These are phyloP conservation scores for Medicago lupulina DNA, from an alignment of 306 rosid genomes.

Conservation along the genomic window DNA sequence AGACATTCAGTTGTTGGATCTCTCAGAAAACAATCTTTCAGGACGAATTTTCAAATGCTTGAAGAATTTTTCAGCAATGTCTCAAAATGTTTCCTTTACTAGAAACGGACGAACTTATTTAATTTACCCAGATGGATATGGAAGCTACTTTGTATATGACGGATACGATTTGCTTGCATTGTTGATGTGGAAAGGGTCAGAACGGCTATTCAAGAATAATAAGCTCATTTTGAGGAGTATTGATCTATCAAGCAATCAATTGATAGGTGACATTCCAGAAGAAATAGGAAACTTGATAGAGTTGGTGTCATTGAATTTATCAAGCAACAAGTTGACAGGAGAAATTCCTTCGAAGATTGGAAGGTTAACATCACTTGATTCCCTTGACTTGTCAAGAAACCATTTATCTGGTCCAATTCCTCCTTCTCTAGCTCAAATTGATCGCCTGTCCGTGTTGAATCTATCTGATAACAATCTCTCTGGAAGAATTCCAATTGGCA, in stretches of 20 bases:
- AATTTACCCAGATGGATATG: no score
- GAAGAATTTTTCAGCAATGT: no score
- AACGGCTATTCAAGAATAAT: not conserved
- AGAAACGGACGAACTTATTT: no score
- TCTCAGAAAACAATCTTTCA: no score
- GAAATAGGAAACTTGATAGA: conserved; percentile 1
- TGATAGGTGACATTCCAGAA: not conserved
- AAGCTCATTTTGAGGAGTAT: not conserved
- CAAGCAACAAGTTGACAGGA: conserved; percentile 2
- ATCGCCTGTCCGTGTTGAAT: not conserved
- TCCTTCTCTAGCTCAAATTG: not conserved
- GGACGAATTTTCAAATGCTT: no score
- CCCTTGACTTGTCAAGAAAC: conserved; percentile 35
- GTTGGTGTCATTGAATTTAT: conserved; percentile 25
- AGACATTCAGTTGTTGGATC: no score
- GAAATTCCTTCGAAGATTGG: conserved; percentile 11
- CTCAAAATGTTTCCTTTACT: no score
- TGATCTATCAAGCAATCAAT: conserved; percentile 30
- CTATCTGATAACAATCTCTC: not conserved
- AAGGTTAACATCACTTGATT: conserved; percentile 19
- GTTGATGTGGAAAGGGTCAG: conserved; percentile 34
- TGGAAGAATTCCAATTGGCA: conserved; percentile 26
- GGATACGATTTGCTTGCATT: not conserved
- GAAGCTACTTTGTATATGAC: not conserved
- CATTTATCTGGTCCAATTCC: conserved; percentile 15